Base-by-base conservation (phyloP, 192 early-diverging fungal species). In the Podila verticillata region DNA sequence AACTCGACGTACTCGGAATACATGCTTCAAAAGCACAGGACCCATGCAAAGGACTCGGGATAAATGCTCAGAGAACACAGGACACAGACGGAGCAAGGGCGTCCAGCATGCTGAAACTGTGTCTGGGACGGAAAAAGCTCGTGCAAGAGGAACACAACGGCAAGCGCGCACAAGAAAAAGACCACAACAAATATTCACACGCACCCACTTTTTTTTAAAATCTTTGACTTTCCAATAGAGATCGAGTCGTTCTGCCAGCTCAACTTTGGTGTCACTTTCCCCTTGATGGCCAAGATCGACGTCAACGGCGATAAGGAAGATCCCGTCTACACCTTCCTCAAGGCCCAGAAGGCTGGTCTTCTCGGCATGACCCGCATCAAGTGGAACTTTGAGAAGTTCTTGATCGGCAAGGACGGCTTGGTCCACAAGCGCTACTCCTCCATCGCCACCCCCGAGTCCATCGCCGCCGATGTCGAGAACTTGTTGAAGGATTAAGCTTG, bases 351-450 rank as follows among this genome's bases (percentile, higher is more conserved):
- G 82, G 73, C 85, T 31, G 87, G 86, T 5, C 19, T 90, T 31
- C 29, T 89, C 62, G 89, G 86, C 26, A 82, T 91, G 66, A 63
- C 73, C 61, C 83, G 88, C 22, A 82, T 95, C 84, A 94, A 93
- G 85, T 94, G 93, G 92, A 95, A 95, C 79, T 93, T 95, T 88
- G 91, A 92, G 74, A 95, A 95, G 85, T 95, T 95, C 73, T 80
- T 95, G 68, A 81, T 95, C 48, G 86, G 88, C 65, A 84, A 82
- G 54, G 70, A 91, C 9, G 94, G 94, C 39, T 83, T 85, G 20
- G 92, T 93, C 24, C 74, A 86, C 51, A 74, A 88, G 58, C 89
- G 93, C 57, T 94, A 88, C 75, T 70, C 87, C n/a, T 90, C 92
- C 7, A 86, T 83, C 49, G 83, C 88, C 3, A 81, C 86, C 32